These are phyloP conservation scores for Xylariaceae sp. DNA, from an alignment of 2,329 filamentous ascomycete genomes.

Conservation along the genomic window DNA sequence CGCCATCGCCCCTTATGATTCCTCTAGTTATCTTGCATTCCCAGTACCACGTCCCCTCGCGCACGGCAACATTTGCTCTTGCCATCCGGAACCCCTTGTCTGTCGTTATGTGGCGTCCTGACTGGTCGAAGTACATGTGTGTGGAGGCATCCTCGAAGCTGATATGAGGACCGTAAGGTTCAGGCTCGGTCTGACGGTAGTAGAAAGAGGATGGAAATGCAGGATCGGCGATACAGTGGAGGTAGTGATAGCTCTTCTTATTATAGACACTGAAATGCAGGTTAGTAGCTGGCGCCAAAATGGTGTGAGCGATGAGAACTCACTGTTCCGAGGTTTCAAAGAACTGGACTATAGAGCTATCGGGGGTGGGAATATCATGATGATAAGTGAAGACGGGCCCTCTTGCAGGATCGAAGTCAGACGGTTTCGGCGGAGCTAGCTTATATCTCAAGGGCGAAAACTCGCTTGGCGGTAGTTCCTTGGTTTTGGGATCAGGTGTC, in stretches of 20 bases:
- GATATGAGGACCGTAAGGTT: slow-evolving; percentile 82
- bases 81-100: slow-evolving; percentile 93
- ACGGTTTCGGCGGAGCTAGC: slow-evolving; percentile 66
- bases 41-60: slow-evolving; percentile 92
- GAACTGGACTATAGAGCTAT: slow-evolving; percentile 62
- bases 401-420: slow-evolving; percentile 66
- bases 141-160: slow-evolving; percentile 92
- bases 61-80: slow-evolving; percentile 85
- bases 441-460: slow-evolving; percentile 66
- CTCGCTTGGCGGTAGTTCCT: slow-evolving; percentile 51
- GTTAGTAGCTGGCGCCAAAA: slow-evolving; percentile 13
- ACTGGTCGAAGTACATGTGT: slow-evolving; percentile 81
- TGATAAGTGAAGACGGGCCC: slow-evolving; percentile 64
- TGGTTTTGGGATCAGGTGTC: slow-evolving; percentile 62
- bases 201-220: slow-evolving; percentile 85
- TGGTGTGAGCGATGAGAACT: slow-evolving; percentile 38
- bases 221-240: slow-evolving; percentile 88
- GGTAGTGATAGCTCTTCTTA: slow-evolving; percentile 83
- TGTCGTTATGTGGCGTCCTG: slow-evolving; percentile 80
- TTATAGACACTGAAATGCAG: slow-evolving; percentile 59
- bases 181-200: slow-evolving; percentile 87
- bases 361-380: slow-evolving; percentile 57
- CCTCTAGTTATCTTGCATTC: slow-evolving; percentile 90
- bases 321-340: slow-evolving; percentile 71
- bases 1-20: slow-evolving; percentile 12